phyloP scores from a whole-genome alignment of 2,329 filamentous ascomycete species.

The Diplodia scrobiculata region DNA sequence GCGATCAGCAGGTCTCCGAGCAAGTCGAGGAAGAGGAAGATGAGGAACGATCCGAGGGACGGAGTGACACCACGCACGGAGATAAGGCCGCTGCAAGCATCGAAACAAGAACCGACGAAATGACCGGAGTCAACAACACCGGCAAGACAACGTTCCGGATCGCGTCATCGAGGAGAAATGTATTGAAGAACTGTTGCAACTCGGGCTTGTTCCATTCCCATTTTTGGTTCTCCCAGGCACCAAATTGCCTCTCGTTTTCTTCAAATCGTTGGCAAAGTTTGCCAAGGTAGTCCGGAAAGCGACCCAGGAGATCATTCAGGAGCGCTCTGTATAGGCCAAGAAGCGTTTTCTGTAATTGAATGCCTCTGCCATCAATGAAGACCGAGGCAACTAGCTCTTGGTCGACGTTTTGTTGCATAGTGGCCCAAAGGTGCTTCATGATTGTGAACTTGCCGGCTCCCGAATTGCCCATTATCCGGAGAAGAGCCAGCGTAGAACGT shows the following conservation, averaged over 20 bases:
- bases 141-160: no score
- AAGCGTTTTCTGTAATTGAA: not conserved
- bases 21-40: no score
- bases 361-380: not conserved
- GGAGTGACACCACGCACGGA: no score
- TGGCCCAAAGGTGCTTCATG: not conserved
- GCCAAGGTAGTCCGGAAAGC: not conserved
- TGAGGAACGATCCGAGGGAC: no score
- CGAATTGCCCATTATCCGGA: conserved; percentile 3
- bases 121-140: no score
- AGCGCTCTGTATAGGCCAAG: not conserved
- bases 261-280: not conserved
- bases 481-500: not conserved
- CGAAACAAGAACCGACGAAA: no score
- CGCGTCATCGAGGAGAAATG: not conserved
- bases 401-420: not conserved
- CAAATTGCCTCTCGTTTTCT: not conserved
- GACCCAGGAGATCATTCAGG: not conserved
- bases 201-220: not conserved
- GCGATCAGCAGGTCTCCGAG: not conserved
- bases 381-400: not conserved
- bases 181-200: not conserved
- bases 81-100: no score
- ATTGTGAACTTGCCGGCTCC: not conserved
- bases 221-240: not conserved